phyloP scores from a whole-genome alignment of 2,329 filamentous ascomycete species.

The Chalara sp. region DNA sequence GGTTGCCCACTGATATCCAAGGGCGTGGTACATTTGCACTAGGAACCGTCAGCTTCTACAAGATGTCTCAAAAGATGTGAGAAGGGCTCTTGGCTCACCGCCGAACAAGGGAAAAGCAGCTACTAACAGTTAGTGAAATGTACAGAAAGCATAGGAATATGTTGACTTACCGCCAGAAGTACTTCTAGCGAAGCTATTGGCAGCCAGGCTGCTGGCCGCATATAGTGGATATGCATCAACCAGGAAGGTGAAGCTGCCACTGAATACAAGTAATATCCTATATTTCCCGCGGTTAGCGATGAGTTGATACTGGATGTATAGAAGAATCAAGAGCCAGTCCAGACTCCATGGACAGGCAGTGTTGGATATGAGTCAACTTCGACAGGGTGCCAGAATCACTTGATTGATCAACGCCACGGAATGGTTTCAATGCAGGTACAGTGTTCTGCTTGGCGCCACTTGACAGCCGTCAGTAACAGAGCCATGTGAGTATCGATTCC shows the following conservation, averaged over 20 bases:
- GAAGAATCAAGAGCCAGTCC: background rate
- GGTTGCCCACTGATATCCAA: conserved; percentile 67
- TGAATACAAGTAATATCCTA: conserved; percentile 72
- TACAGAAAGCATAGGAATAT: background rate
- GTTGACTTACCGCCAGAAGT: conserved; percentile 51
- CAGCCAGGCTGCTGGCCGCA: conserved; percentile 72
- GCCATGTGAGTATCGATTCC: too few species aligned
- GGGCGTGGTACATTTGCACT: conserved; percentile 60
- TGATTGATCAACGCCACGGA: too few species aligned
- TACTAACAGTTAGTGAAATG: conserved; percentile 20
- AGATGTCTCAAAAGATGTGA: too few species aligned
- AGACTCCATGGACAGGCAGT: too few species aligned
- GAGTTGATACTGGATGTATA: background rate
- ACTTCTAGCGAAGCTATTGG: conserved; percentile 74
- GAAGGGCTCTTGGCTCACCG: too few species aligned
- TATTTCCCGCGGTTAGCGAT: conserved; percentile 21
- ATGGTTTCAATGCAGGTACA: too few species aligned
- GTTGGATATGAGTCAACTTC: too few species aligned
- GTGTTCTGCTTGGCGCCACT: too few species aligned
- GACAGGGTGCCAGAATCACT: too few species aligned
- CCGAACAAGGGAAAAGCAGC: conserved; percentile 74
- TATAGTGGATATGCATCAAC: conserved; percentile 73
- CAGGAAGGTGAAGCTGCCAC: conserved; percentile 77
- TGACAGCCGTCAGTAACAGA: too few species aligned
- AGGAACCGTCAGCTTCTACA: too few species aligned